Base-by-base conservation (phyloP, 176 grass and related monocot species). In the Musa acuminata region DNA sequence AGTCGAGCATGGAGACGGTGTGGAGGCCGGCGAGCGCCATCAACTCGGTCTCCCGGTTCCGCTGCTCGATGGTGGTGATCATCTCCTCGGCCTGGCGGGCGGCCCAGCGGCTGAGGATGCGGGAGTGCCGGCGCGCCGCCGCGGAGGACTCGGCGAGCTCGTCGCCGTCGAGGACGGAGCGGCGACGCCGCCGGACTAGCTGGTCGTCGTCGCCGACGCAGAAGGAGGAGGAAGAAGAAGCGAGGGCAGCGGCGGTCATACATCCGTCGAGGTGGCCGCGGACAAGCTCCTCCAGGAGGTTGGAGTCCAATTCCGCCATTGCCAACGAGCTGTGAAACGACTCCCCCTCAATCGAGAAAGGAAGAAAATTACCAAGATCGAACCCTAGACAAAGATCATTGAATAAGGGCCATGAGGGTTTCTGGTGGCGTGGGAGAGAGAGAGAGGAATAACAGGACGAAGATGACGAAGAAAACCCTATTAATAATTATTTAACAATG, bases 11-110 rank as follows among this genome's bases (percentile, higher is more conserved):
- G 76, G 85, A 86, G 27, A 86, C 84, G 9, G 74, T 74, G 50
- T 82, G 84, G 69, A 86, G 80, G 53, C 83, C 83, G 5, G 83
- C 83, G 13, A 84, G 64, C 13, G 82, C 71, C 77, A 84, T 79
- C 52, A 80, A 72, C 77, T 84, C 82, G 53, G 77, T 80, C 27
- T 84, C 82, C 1, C 82, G 82, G 53, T 52, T 84, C 65, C 82
- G 62, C 62, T 62, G 82, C 77, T 84, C 82, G 71, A 84, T 62
- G 63, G 63, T 68, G 60, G 77, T 72, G 78, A 80, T 80, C 78
- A 80, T 72, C 68, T 80, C 78, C 78, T 80, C 78, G 4, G 78
- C 78, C 55, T 72, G 78, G 67, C 78, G 78, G 26, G 68, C 78
- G 13, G 49, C 78, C 67, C 78, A 80, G 11, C 78, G 78, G 55